phyloP scores from a whole-genome alignment of 805 yeast genomes.

The Yamadazyma akitaensis region DNA sequence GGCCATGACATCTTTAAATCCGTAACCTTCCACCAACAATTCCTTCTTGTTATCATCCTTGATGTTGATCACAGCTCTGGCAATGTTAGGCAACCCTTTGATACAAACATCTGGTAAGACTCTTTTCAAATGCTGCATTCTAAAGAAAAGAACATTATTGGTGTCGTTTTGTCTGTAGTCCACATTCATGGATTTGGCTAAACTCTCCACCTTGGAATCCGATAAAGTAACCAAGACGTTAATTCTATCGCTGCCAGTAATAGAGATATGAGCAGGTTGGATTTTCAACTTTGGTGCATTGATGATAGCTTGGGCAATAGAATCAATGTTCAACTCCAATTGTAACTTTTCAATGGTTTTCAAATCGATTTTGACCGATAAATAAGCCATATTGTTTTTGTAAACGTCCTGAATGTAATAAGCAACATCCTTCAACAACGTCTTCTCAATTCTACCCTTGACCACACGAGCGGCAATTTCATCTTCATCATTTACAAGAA shows the following conservation, averaged over 20 bases:
- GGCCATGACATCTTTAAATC: constrained; percentile 91
- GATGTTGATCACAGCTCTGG: constrained; percentile 95
- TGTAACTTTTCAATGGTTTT: constrained; percentile 85
- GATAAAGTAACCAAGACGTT: constrained; percentile 54
- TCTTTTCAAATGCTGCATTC: constrained; percentile 87
- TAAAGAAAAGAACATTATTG: constrained; percentile 63
- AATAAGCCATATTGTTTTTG: constrained; percentile 68
- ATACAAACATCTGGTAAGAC: constrained; percentile 84
- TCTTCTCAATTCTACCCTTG: constrained; percentile 95
- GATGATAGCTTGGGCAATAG: constrained; percentile 78
- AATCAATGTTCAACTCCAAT: constrained; percentile 81
- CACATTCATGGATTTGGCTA: constrained; percentile 33
- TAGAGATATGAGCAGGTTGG: constrained; percentile 62
- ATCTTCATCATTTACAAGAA: constrained; percentile 85
- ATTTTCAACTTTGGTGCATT: constrained; percentile 89
- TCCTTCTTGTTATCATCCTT: constrained; percentile 84
- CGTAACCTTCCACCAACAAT: constrained; percentile 95
- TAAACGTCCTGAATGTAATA: constrained; percentile 92
- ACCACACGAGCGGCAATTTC: constrained; percentile 98
- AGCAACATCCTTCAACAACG: constrained; percentile 80
- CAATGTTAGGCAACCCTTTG: constrained; percentile 85
- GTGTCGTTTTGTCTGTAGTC: constrained; percentile 32
- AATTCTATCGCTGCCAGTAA: constrained; percentile 62
- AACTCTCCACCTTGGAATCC: constrained; percentile 35
- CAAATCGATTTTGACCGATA: constrained; percentile 79